Conservation (phyloP, 1,284 basidiomycete genomes). For the Flammula alnicola region DNA sequence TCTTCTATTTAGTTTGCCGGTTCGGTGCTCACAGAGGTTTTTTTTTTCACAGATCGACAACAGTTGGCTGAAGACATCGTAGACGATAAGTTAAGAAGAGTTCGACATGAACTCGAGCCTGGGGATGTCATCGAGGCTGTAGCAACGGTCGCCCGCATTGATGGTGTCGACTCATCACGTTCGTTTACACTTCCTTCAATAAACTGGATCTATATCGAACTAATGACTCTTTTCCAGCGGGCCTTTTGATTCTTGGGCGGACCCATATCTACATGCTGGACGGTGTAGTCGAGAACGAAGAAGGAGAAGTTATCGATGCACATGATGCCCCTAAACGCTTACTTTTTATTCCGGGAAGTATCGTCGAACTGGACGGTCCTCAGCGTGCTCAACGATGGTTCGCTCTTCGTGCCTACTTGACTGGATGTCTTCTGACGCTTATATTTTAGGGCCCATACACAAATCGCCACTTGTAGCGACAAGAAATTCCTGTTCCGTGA, state of each 20-base stretch:
- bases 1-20: no score
- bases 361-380: constrained; percentile 77
- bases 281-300: constrained; percentile 87
- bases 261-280: constrained; percentile 92
- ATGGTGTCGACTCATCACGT: constrained; percentile 89
- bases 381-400: constrained; percentile 83
- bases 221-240: constrained; percentile 53
- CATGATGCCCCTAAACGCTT: constrained; percentile 84
- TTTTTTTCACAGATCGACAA: constrained; percentile 42
- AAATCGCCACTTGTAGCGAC: constrained; percentile 80
- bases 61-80: constrained; percentile 71
- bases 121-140: constrained; percentile 94
- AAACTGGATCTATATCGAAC: constrained; percentile 3
- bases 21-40: neutral
- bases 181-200: constrained; percentile 35
- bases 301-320: constrained; percentile 90
- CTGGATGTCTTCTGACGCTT: neutral
- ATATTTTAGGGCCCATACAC: constrained; percentile 72
- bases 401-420: constrained; percentile 21
- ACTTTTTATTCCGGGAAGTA: constrained; percentile 85
- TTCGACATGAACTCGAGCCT: constrained; percentile 85
- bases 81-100: constrained; percentile 79
- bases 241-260: constrained; percentile 85
- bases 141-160: constrained; percentile 82
- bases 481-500: constrained; percentile 89